Evolutionary conservation across 805 yeast genomes (phyloP), one percentile per base, ranked within the genome.

Genomic region (Zygoascus flipseniorum): DNA sequence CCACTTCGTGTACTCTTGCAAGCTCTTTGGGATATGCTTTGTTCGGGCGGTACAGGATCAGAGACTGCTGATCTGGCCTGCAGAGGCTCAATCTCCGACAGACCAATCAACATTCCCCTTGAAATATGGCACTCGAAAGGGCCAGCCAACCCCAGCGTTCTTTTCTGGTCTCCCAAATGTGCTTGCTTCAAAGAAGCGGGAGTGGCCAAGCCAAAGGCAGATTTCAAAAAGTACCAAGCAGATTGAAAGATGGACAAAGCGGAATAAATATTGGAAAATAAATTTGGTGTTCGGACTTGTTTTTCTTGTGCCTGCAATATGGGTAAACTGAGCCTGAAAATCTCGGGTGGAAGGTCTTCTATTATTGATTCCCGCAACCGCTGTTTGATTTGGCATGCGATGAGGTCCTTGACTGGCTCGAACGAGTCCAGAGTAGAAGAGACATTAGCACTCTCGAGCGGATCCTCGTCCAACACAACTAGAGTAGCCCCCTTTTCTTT

Each of bases 321-420:
- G 5, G n/a, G 28, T 41, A 54, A 60, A 20, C 65, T 60, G 48
- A 60, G 52, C 37, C 64, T 56, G 60, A 67, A 63, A 19, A 67
- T 54, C 19, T 62, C 57, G 46, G 65, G 69, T 32, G 71, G 72
- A 14, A 68, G 57, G 52, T 68, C 72, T 35, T 68, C 69, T 20
- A 57, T 48, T 52, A 68, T 59, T n/a, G 69, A 55, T 35, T 58
- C 66, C 2, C 58, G 53, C 44, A 69, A 53, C 37, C 62, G 54
- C 19, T 51, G 46, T 51, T 58, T 57, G 50, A 68, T 53, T 28
- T 60, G 57, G 26, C 49, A 39, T 26, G 51, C 44, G 47, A 68
- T 56, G 53, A 64, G 57, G 19, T 52, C 53, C 10, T 66, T 57
- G 14, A 64, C 64, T 5, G 62, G 63, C 13, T 71, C 70, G 20